These are phyloP conservation scores for Rhizoclosmatium globosum DNA, from an alignment of 192 early-diverging fungal species.

Conservation along the genomic window DNA sequence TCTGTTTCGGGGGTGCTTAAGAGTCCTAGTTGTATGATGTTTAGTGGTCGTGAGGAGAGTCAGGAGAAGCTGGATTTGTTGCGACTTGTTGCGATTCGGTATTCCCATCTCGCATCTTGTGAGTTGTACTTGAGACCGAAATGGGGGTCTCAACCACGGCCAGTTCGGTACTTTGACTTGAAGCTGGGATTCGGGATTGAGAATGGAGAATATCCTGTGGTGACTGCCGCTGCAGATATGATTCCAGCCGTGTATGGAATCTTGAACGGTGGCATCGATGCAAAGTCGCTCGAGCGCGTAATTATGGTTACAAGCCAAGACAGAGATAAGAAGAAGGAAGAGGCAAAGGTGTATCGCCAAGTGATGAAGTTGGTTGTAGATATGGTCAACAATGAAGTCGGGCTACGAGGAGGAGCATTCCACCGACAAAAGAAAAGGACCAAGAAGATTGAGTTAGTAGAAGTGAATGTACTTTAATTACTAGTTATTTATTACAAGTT, in stretches of 20 bases:
- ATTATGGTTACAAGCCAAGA: background rate
- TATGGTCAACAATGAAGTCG: background rate
- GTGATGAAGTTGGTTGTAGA: background rate
- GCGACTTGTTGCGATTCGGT: background rate
- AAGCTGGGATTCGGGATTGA: conserved; percentile 11
- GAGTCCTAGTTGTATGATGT: conserved; percentile 15
- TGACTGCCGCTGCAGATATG: conserved; percentile 12
- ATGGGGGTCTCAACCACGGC: conserved; percentile 22
- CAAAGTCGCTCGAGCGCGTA: background rate
- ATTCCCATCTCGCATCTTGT: background rate
- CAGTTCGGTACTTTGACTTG: conserved; percentile 22
- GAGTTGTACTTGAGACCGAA: conserved; percentile 20
- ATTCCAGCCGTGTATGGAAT: conserved; percentile 25
- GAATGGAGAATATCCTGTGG: conserved; percentile 18
- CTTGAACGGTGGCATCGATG: conserved; percentile 5
- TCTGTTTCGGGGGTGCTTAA: background rate
- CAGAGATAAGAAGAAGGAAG: background rate
- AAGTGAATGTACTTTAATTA: background rate
- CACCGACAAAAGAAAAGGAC: background rate
- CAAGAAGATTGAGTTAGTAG: background rate
- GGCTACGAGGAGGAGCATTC: background rate
- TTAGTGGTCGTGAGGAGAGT: conserved; percentile 20
- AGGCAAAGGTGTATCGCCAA: background rate
- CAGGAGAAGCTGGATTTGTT: background rate
- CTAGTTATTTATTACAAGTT: too few relatives aligned